These are phyloP conservation scores for Naematelia encephala DNA, from an alignment of 768 basidiomycete genomes.

Conservation along the genomic window DNA sequence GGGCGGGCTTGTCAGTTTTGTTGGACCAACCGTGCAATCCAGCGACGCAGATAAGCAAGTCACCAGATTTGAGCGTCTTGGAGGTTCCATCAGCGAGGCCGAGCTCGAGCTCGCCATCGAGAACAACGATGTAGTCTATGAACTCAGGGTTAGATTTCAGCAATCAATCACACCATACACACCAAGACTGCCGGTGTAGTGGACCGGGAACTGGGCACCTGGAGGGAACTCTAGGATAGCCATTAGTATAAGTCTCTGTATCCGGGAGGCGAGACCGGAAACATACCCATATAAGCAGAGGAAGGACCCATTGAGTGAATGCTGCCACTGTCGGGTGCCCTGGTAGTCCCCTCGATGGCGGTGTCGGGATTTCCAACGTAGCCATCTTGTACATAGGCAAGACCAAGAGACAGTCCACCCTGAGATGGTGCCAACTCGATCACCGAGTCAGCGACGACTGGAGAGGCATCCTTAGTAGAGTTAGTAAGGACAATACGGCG, in stretches of 20 bases:
- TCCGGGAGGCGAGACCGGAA: background rate
- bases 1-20: conserved; percentile 14
- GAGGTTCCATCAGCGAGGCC: conserved; percentile 12
- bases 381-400: background rate
- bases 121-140: conserved; percentile 14
- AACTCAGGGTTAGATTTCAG: background rate
- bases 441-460: background rate
- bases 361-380: background rate
- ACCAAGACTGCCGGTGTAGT: background rate
- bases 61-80: conserved; percentile 11
- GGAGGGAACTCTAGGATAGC: background rate
- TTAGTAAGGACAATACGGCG: background rate
- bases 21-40: conserved; percentile 22
- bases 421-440: background rate
- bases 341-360: background rate
- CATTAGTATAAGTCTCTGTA: background rate
- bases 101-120: conserved; percentile 18
- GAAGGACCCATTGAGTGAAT: background rate
- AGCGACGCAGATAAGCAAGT: conserved; percentile 13
- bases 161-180: background rate
- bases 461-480: background rate
- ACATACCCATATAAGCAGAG: background rate
- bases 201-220: background rate
- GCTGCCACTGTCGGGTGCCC: background rate
- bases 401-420: background rate